Evolutionary conservation across 2,329 filamentous ascomycete genomes (phyloP).

Genomic region (Clarireedia hainanense): DNA sequence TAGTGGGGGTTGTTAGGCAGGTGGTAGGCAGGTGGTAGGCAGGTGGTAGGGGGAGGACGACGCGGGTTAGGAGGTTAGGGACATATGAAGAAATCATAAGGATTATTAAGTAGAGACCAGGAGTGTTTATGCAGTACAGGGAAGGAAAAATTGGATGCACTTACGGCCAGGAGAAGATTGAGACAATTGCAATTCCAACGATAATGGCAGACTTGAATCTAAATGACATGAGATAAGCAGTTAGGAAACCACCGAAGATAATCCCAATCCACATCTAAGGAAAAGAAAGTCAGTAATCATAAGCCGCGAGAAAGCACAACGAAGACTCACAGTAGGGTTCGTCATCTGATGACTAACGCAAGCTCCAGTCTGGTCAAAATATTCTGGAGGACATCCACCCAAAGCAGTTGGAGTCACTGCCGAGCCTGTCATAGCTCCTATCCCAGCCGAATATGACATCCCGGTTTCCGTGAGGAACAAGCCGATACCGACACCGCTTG

Average conservation of each 20-base stretch:
- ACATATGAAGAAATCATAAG: no score
- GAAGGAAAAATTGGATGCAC: slow-evolving; percentile 24
- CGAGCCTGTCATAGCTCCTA: slow-evolving; percentile 70
- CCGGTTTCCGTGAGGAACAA: slow-evolving; percentile 57
- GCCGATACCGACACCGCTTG: slow-evolving; percentile 58
- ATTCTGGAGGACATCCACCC: slow-evolving; percentile 60
- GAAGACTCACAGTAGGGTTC: slow-evolving; percentile 53
- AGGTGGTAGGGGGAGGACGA: no score
- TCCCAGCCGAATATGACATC: slow-evolving; percentile 65
- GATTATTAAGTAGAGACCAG: no score
- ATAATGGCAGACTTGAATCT: slow-evolving; percentile 69
- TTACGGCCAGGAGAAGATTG: slow-evolving; percentile 67
- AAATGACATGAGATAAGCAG: slow-evolving; percentile 73
- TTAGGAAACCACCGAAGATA: slow-evolving; percentile 70
- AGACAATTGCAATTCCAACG: slow-evolving; percentile 63
- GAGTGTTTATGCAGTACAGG: neutral
- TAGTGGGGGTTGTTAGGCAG: neutral
- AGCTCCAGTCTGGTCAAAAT: slow-evolving; percentile 41
- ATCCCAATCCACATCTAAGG: slow-evolving; percentile 75
- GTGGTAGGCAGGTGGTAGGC: no score
- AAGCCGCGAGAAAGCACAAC: neutral
- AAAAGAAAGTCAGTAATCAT: slow-evolving; percentile 2
- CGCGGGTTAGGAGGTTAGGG: no score
- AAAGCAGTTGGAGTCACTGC: slow-evolving; percentile 65
- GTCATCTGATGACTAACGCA: slow-evolving; percentile 62